Evolutionary conservation across 192 early-diverging fungal genomes (phyloP).

Genomic region (Coemansia sp.): DNA sequence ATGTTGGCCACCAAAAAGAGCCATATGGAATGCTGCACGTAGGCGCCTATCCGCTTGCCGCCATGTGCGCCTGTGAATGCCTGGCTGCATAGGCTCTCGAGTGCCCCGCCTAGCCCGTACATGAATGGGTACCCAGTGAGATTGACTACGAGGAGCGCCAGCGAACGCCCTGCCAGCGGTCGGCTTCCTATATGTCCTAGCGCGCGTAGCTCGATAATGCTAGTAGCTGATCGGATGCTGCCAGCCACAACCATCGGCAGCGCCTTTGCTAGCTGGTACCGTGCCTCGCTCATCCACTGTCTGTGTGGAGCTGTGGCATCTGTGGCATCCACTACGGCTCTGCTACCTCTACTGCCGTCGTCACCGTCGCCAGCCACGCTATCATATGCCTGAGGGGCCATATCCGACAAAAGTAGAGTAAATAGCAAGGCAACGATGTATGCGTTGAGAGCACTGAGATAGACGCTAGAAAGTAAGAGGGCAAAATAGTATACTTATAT

Average conservation of each 20-base stretch:
- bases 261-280: constrained; percentile 34
- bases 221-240: constrained; percentile 64
- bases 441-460: no score
- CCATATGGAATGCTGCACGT: constrained; percentile 83
- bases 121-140: constrained; percentile 78
- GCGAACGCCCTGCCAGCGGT: constrained; percentile 68
- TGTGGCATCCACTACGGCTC: not conserved
- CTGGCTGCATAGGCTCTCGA: constrained; percentile 80
- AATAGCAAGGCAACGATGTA: not conserved
- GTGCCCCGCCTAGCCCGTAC: constrained; percentile 71
- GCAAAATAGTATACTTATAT: not conserved
- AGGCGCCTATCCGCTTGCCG: constrained; percentile 63
- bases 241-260: constrained; percentile 66
- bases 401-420: not conserved
- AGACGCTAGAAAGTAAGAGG: no score
- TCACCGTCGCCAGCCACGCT: not conserved
- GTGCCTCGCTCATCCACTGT: constrained; percentile 33
- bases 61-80: constrained; percentile 67
- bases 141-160: constrained; percentile 74
- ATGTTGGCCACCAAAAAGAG: constrained; percentile 58
- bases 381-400: constrained; percentile 3
- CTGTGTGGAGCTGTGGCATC: not conserved
- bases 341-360: not conserved
- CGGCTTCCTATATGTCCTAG: constrained; percentile 65
- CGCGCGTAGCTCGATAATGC: constrained; percentile 65